Conservation (phyloP, 768 basidiomycete genomes). For the Mycena crocata region DNA sequence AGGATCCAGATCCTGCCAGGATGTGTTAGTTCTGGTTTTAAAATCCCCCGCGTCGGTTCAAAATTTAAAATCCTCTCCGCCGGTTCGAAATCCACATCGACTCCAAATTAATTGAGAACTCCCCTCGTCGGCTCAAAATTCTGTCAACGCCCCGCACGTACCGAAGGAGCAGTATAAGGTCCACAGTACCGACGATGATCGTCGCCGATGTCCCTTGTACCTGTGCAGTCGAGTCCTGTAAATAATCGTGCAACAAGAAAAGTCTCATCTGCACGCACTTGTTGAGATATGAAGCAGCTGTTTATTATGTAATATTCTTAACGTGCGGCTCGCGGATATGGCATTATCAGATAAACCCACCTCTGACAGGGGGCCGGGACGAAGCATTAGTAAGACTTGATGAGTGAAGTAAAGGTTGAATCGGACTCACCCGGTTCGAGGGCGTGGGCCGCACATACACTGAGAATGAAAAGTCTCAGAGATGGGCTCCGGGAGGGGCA, state of each 20-base stretch:
- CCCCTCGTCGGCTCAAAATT: no score
- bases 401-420: no score
- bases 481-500: not conserved
- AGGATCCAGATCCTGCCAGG: constrained; percentile 17
- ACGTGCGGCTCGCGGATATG: no score
- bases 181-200: not conserved
- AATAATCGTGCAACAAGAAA: not conserved
- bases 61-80: no score
- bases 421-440: constrained; percentile 5
- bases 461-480: not conserved
- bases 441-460: not conserved
- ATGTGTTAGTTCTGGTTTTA: not conserved
- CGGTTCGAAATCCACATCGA: no score
- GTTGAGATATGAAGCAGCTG: constrained; percentile 12
- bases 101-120: no score
- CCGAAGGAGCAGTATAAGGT: not conserved
- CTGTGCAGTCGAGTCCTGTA: not conserved
- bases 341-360: no score
- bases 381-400: no score
- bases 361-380: no score
- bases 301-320: no score
- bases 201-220: not conserved
- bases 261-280: constrained; percentile 5
- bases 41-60: no score
- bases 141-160: no score